A percentile compares a stretch with the other conserved stretches of the same genome.
Evolutionary conservation across 352 stramenopile species (phyloP).

Genomic region (Globisporangium okanoganense): DNA sequence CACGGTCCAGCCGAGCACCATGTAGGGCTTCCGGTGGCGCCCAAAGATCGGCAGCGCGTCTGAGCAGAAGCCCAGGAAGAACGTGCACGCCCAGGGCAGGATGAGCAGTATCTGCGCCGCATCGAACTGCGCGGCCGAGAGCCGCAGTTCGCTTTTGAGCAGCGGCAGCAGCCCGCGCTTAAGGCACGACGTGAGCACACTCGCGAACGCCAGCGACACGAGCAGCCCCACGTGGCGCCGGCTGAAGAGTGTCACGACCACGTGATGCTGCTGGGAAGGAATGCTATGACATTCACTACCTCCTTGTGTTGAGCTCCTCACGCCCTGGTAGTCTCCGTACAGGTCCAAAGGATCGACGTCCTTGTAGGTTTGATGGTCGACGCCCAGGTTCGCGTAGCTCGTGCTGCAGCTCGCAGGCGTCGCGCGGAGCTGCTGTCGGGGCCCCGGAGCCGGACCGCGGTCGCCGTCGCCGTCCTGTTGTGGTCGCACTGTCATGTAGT

Average conservation of each 20-base stretch:
- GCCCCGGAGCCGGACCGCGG: no score
- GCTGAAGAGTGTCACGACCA: slow-evolving; percentile 16
- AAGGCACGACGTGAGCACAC: slow-evolving; percentile 28
- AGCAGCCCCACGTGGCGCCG: slow-evolving; percentile 28
- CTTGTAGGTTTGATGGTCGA: neutral
- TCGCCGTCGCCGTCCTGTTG: neutral
- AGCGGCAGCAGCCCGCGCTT: slow-evolving; percentile 37
- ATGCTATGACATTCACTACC: neutral
- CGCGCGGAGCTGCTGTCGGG: neutral
- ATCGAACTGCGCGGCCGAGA: slow-evolving; percentile 30
- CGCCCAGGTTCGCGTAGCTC: slow-evolving; percentile 1
- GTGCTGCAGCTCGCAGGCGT: slow-evolving; percentile 14
- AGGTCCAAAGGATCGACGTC: neutral
- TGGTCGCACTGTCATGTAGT: neutral
- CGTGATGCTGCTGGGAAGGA: neutral
- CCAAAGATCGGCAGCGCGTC: slow-evolving; percentile 43
- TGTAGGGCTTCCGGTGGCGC: slow-evolving; percentile 50
- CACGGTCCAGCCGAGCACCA: slow-evolving; percentile 45
- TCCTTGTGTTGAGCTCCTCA: neutral
- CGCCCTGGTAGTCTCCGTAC: neutral
- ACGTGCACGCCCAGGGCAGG: slow-evolving; percentile 47
- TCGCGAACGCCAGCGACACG: slow-evolving; percentile 34
- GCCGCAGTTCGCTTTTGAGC: slow-evolving; percentile 33
- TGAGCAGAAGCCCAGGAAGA: slow-evolving; percentile 48
- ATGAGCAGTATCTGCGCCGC: slow-evolving; percentile 32